Conservation (phyloP, 495 filamentous ascomycete genomes). For the Pyrenula massariospora region DNA sequence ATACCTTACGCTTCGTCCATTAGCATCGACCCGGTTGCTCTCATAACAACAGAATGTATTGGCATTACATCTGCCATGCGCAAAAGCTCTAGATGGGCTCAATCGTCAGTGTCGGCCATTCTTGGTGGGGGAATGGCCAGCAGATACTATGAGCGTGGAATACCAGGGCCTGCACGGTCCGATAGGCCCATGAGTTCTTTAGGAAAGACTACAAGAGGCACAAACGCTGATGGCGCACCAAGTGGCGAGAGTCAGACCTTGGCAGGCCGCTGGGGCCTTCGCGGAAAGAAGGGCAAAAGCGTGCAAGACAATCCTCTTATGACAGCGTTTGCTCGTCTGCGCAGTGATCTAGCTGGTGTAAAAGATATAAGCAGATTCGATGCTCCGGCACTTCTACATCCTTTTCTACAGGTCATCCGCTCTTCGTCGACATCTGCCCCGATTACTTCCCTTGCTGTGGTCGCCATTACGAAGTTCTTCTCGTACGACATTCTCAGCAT, state of each 20-base stretch:
- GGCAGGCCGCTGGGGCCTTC: slow-evolving; percentile 70
- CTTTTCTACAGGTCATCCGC: slow-evolving; percentile 94
- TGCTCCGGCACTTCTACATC: slow-evolving; percentile 79
- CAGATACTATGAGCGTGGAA: slow-evolving; percentile 29
- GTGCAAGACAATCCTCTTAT: slow-evolving; percentile 98
- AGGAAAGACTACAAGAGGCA: neutral
- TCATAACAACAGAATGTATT: slow-evolving; percentile 98
- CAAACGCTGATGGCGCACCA: neutral
- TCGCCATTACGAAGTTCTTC: slow-evolving; percentile 96
- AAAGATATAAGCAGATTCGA: slow-evolving; percentile 89
- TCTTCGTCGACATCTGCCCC: slow-evolving; percentile 92
- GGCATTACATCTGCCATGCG: slow-evolving; percentile 96
- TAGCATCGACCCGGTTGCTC: slow-evolving; percentile 83
- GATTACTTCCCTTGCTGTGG: slow-evolving; percentile 86
- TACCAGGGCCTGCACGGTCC: slow-evolving; percentile 3
- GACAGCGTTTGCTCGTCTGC: slow-evolving; percentile 80
- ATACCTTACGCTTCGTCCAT: slow-evolving; percentile 39
- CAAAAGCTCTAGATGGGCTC: slow-evolving; percentile 92
- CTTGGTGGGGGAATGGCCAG: slow-evolving; percentile 64
- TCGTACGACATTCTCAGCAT: slow-evolving; percentile 81
- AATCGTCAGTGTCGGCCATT: slow-evolving; percentile 93
- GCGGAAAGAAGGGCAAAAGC: slow-evolving; percentile 95
- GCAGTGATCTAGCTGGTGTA: slow-evolving; percentile 82
- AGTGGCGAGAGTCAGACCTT: slow-evolving; percentile 39
- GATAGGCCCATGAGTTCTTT: neutral